phyloP scores from a whole-genome alignment of 352 stramenopile species.

The Phytopythium kandeliae region DNA sequence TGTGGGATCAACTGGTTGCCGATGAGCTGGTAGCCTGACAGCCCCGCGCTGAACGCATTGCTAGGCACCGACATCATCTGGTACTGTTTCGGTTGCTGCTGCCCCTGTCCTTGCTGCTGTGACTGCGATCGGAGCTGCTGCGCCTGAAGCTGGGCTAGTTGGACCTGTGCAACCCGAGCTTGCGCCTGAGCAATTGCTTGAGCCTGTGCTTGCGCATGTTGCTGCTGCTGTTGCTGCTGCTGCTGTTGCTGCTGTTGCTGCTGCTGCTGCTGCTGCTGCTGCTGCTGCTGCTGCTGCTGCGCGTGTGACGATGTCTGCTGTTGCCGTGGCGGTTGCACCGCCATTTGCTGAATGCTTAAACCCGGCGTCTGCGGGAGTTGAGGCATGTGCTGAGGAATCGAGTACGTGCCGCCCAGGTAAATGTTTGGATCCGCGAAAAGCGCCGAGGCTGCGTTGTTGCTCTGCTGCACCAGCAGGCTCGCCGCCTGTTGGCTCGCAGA shows the following conservation, averaged over 20 bases:
- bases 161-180: slow-evolving; percentile 32
- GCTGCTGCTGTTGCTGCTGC: slow-evolving; percentile 25
- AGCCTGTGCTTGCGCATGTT: slow-evolving; percentile 40
- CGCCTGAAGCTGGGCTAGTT: slow-evolving; percentile 37
- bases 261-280: slow-evolving; percentile 11
- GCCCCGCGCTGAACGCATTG: slow-evolving; percentile 36
- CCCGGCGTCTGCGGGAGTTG: slow-evolving; percentile 21
- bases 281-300: slow-evolving; percentile 11
- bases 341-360: slow-evolving; percentile 55
- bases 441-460: slow-evolving; percentile 36
- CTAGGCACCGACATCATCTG: slow-evolving; percentile 42
- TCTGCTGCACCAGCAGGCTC: slow-evolving; percentile 41
- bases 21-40: slow-evolving; percentile 60
- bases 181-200: slow-evolving; percentile 51
- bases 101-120: slow-evolving; percentile 21
- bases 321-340: slow-evolving; percentile 23
- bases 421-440: slow-evolving; percentile 62
- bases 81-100: slow-evolving; percentile 60
- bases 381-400: slow-evolving; percentile 42
- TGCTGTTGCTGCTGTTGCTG: slow-evolving; percentile 12
- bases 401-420: slow-evolving; percentile 58
- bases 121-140: slow-evolving; percentile 11
- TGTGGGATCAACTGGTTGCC: slow-evolving; percentile 56
- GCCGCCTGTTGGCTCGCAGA: slow-evolving; percentile 48
- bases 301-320: slow-evolving; percentile 29